Evolutionary conservation across 192 early-diverging fungal genomes (phyloP), one percentile per base, ranked within the genome.

Genomic region (Coemansia sp.): DNA sequence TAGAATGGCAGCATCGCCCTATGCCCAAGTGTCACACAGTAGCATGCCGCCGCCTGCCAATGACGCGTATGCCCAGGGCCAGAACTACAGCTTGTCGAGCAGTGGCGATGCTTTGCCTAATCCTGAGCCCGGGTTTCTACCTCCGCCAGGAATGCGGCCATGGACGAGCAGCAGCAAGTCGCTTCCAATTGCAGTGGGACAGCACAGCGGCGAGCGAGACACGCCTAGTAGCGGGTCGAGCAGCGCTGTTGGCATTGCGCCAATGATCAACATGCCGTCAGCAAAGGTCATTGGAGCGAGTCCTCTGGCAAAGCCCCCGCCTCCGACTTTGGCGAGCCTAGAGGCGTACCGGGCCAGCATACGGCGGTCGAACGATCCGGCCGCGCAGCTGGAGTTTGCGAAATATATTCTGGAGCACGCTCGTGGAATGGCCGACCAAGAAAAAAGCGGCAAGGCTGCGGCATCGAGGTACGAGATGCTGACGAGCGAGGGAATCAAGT

Each of bases 361-460:
- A 14, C 86, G 81, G 73, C 69, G 69, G 14, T 86, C 76, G 41
- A 80, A 80, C 56, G 94, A 97, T 82, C 89, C 89, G 8, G 78
- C 70, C 5, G 84, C 87, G 25, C 91, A 93, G 75, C 83, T 97
- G 34, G 87, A 89, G 35, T 95, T 95, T 83, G 97, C 91, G 38
- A 90, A 92, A 67, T 93, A 92, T 59, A 70, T 97, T 36, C 87
- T 97, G 23, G 88, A 92, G 55, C 86, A 90, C 6, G 91, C 91
- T 2, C 85, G 88, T 47, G 79, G 86, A 16, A 85, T 93, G 37
- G 71, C 83, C 2, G 76, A 83, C 28, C 83, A 90, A 28, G 91
- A 89, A 38, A 69, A 73, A 1, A 89, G 90, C 64, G 83, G 85
- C 3, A 93, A 91, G 70, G 83, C 87, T 45, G 82, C 83, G 6